A percentile compares a stretch with the other conserved stretches of the same genome.
Evolutionary conservation across 1,284 basidiomycete genomes (phyloP).

Genomic region (Wallemia ichthyophaga): DNA sequence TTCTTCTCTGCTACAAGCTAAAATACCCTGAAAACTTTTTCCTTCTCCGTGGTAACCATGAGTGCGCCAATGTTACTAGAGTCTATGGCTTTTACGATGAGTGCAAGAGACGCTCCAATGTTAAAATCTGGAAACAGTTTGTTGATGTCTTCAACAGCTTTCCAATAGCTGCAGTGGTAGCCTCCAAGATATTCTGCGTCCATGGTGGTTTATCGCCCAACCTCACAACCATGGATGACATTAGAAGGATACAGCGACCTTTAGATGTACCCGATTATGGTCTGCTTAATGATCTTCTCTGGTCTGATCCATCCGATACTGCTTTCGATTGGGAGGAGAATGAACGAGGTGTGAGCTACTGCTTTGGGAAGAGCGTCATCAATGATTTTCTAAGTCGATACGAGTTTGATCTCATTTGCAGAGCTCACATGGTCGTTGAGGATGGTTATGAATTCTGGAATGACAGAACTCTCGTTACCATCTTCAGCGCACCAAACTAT

Average conservation of each 20-base stretch:
- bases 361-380: slow-evolving; percentile 92
- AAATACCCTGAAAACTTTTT: slow-evolving; percentile 99
- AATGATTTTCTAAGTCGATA: slow-evolving; percentile 57
- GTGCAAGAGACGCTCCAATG: slow-evolving; percentile 96
- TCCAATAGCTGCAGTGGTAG: slow-evolving; percentile 92
- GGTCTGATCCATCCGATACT: slow-evolving; percentile 95
- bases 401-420: slow-evolving; percentile 98
- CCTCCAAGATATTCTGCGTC: slow-evolving; percentile 98
- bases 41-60: slow-evolving; percentile 87
- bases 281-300: slow-evolving; percentile 81
- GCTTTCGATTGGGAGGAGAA: slow-evolving; percentile 99
- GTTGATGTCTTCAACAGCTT: slow-evolving; percentile 99
- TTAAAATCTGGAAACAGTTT: slow-evolving; percentile 99
- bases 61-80: slow-evolving; percentile 95
- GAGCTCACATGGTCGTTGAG: slow-evolving; percentile 99
- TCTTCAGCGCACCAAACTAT: slow-evolving; percentile 93
- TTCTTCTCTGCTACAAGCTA: slow-evolving; percentile 95
- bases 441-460: slow-evolving; percentile 98
- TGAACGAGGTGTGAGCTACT: slow-evolving; percentile 96
- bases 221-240: slow-evolving; percentile 92
- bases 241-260: slow-evolving; percentile 85
- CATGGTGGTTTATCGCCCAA: slow-evolving; percentile 97
- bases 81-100: slow-evolving; percentile 99
- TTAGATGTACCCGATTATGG: slow-evolving; percentile 99
- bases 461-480: slow-evolving; percentile 86